phyloP scores from a whole-genome alignment of 106 monocot species.

The Platanthera zijinensis region DNA sequence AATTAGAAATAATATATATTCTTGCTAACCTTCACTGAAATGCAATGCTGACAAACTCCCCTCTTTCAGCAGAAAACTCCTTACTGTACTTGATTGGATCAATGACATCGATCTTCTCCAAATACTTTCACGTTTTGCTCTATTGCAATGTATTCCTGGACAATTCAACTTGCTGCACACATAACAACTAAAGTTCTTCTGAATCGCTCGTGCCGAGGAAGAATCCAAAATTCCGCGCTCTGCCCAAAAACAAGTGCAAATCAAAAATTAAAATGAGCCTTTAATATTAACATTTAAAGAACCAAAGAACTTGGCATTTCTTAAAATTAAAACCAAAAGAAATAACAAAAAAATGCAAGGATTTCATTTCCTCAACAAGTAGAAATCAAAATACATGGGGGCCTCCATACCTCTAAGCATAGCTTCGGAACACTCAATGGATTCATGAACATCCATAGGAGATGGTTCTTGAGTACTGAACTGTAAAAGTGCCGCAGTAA shows the following conservation, averaged over 20 bases:
- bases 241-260: slow-evolving; percentile 15
- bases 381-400: neutral
- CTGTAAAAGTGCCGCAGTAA: slow-evolving; percentile 97
- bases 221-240: slow-evolving; percentile 41
- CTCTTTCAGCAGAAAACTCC: slow-evolving; percentile 61
- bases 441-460: slow-evolving; percentile 27
- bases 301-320: neutral
- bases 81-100: slow-evolving; percentile 47
- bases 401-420: slow-evolving; percentile 44
- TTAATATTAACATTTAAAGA: neutral
- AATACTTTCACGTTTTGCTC: slow-evolving; percentile 51
- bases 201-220: slow-evolving; percentile 35
- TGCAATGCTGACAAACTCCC: slow-evolving; percentile 64
- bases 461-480: slow-evolving; percentile 48
- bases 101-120: slow-evolving; percentile 51
- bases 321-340: neutral
- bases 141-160: slow-evolving; percentile 33
- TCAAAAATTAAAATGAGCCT: neutral
- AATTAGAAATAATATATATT: too few relatives aligned
- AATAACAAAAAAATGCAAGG: neutral
- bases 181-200: slow-evolving; percentile 29
- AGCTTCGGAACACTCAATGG: slow-evolving; percentile 19
- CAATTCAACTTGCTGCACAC: slow-evolving; percentile 31
- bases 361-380: too few relatives aligned
- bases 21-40: slow-evolving; percentile 49